Conservation (phyloP, 1,284 basidiomycete species). For the Ganoderma lingzhi region DNA sequence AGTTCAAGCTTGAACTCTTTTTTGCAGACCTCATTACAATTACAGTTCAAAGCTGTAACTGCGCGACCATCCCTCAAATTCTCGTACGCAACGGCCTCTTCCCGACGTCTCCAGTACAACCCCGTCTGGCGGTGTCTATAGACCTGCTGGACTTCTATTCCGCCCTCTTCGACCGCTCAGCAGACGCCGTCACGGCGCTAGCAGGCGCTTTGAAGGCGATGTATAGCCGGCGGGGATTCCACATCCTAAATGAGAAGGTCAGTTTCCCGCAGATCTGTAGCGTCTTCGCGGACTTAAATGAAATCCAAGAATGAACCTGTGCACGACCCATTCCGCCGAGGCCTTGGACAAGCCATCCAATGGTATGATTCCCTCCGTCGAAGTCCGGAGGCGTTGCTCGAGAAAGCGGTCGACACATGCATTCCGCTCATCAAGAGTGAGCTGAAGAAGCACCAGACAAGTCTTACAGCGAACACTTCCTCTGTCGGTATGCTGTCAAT, state of each 20-base stretch:
- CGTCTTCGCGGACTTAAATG: too few species aligned
- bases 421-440: not conserved
- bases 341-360: conserved; percentile 32
- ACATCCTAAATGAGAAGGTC: conserved; percentile 22
- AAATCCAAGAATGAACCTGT: conserved; percentile 23
- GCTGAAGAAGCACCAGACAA: not conserved
- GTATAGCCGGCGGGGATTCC: conserved; percentile 33
- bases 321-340: conserved; percentile 29
- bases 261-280: not conserved
- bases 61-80: conserved; percentile 4
- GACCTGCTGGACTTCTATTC: conserved; percentile 36
- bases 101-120: conserved; percentile 20
- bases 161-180: conserved; percentile 37
- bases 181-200: conserved; percentile 37
- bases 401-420: conserved; percentile 15
- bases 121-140: conserved; percentile 25
- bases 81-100: conserved; percentile 24
- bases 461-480: too few species aligned
- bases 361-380: conserved; percentile 36
- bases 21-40: too few species aligned
- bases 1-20: too few species aligned
- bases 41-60: conserved; percentile 6
- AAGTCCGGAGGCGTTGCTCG: conserved; percentile 12
- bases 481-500: not conserved
- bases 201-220: conserved; percentile 31